Evolutionary conservation across 306 rosid genomes (phyloP).

Genomic region (Sindora glabra): DNA sequence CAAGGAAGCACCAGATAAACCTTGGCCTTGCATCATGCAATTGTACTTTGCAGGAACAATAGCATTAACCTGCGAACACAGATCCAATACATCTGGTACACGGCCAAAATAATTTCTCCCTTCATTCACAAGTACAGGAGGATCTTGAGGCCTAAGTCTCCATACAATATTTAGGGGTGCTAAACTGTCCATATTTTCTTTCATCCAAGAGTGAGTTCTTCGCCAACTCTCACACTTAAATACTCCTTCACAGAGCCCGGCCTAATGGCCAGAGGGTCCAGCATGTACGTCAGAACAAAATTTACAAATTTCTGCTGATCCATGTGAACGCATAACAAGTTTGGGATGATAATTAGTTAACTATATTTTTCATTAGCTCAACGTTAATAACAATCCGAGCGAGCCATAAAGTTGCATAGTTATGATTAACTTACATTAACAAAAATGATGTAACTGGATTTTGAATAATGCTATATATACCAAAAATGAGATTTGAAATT

Average conservation of each 20-base stretch:
- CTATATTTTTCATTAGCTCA: too few relatives aligned
- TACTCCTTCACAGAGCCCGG: constrained; percentile 79
- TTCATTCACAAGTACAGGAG: constrained; percentile 61
- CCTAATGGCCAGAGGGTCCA: constrained; percentile 86
- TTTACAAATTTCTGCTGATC: constrained; percentile 77
- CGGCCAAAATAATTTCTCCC: constrained; percentile 65
- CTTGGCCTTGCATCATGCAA: constrained; percentile 66
- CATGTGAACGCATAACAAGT: too few relatives aligned
- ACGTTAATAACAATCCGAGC: too few relatives aligned
- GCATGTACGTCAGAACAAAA: constrained; percentile 78
- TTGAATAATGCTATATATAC: too few relatives aligned
- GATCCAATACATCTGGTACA: constrained; percentile 68
- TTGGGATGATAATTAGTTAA: too few relatives aligned
- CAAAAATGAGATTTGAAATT: too few relatives aligned
- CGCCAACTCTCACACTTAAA: constrained; percentile 76
- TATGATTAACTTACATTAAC: too few relatives aligned
- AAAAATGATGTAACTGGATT: too few relatives aligned
- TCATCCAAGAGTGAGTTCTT: constrained; percentile 78
- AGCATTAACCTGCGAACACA: constrained; percentile 62
- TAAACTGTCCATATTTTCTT: constrained; percentile 61
- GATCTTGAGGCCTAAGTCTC: constrained; percentile 71
- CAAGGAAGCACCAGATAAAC: constrained; percentile 35
- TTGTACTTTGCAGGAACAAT: constrained; percentile 54
- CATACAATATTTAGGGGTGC: constrained; percentile 75
- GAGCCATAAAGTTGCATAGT: too few relatives aligned